Evolutionary conservation across 306 rosid genomes (phyloP), one percentile per base, ranked within the genome.

Genomic region (Malus asiatica): DNA sequence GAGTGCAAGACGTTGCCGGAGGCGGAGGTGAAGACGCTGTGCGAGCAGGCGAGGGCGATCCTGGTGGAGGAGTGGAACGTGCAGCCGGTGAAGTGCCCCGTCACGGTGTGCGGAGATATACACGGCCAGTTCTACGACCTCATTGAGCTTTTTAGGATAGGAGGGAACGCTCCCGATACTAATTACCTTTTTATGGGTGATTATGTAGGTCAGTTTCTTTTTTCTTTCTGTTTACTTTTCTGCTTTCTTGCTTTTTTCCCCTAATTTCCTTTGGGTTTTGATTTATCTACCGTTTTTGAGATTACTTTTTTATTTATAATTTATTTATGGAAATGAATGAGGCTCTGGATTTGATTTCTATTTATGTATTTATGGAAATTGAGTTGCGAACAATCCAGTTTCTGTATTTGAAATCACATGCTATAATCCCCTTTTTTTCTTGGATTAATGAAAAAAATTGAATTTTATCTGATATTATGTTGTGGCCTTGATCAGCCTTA

Each of bases 41-140:
- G 98, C 76, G 97, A 94, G 74, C 98, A 94, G 78, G 98, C 97
- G 30, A 85, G 94, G 82, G 90, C 97, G 85, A 87, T 93, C 76
- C 90, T 93, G 42, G 98, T 91, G 10, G 98, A 93, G 84, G 98
- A 93, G 81, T 91, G 96, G 97, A 93, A 93, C 88, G 98, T 93
- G 16, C 98, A 93, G 79, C 98, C 98, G 80, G 98, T 93, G 57
- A 93, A 93, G 90, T 93, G 98, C 45, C 98, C 98, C 8, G 98
- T 93, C 64, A 93, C 98, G 75, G 96, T 93, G 25, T 93, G 98
- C 42, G 98, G 98, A 1, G 98, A 93, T 74, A 94, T 94, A 70
- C 98, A 94, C 20, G 98, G 98, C 22, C 98, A 94, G 83, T 94
- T 94, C 83, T 94, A 94, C 81, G 98, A 94, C 86, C 98, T 94